phyloP scores from a whole-genome alignment of 805 yeast genomes.

The Candida xiaguanensis region DNA sequence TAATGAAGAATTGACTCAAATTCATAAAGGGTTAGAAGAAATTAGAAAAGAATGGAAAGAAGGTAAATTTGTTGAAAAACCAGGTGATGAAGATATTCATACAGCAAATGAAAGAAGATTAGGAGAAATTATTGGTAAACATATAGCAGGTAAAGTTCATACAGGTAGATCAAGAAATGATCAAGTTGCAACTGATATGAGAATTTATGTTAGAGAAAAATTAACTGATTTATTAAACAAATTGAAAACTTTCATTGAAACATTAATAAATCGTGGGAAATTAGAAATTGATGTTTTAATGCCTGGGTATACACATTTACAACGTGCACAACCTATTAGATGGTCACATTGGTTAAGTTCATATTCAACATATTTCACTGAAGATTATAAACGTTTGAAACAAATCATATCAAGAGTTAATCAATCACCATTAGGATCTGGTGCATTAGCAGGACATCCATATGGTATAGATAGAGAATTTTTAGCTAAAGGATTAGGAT shows the following conservation, averaged over 20 bases:
- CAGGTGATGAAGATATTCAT: conserved; percentile 96
- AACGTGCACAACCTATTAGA: conserved; percentile 98
- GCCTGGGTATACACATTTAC: conserved; percentile 99
- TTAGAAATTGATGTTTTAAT: conserved; percentile 85
- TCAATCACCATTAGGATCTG: conserved; percentile 89
- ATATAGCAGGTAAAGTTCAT: conserved; percentile 95
- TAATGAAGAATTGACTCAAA: conserved; percentile 67
- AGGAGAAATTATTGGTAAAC: conserved; percentile 92
- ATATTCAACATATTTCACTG: conserved; percentile 91
- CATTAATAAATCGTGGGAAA: conserved; percentile 72
- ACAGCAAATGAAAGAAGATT: conserved; percentile 97
- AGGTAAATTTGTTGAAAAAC: conserved; percentile 64
- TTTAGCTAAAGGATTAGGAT: conserved; percentile 76
- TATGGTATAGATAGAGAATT: conserved; percentile 97
- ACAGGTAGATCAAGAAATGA: conserved; percentile 99
- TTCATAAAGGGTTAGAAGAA: conserved; percentile 74
- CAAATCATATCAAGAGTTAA: conserved; percentile 83
- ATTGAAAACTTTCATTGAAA: conserved; percentile 60
- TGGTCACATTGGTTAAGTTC: conserved; percentile 98
- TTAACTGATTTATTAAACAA: conserved; percentile 57
- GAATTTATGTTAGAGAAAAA: conserved; percentile 84
- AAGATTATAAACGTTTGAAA: conserved; percentile 80
- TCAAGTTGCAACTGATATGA: conserved; percentile 99
- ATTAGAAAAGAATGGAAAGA: conserved; percentile 81
- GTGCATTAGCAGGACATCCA: conserved; percentile 99